These are phyloP conservation scores for Chalciporus chontae DNA, from an alignment of 768 basidiomycete species.

Conservation along the genomic window DNA sequence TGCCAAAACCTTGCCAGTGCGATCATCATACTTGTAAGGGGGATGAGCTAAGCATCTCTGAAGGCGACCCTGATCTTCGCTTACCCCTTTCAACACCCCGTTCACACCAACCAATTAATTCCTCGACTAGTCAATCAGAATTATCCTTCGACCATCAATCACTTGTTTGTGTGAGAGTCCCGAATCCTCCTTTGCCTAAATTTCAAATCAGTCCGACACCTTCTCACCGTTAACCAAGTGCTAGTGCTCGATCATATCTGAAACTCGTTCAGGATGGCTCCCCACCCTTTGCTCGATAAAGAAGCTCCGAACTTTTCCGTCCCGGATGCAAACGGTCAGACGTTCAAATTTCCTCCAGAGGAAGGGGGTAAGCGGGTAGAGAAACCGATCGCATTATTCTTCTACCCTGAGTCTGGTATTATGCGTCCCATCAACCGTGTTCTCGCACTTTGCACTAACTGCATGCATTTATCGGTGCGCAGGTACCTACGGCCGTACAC, in stretches of 20 bases:
- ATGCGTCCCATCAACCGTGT: conserved; percentile 7
- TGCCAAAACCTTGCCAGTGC: too few species aligned
- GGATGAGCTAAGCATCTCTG: too few species aligned
- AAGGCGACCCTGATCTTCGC: background rate
- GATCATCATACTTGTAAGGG: too few species aligned
- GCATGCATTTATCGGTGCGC: conserved; percentile 4
- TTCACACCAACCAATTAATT: too few species aligned
- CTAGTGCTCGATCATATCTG: background rate
- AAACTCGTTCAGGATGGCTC: conserved; percentile 33
- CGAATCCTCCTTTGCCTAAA: conserved; percentile 5
- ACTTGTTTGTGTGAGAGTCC: conserved; percentile 2
- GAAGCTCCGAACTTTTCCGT: conserved; percentile 65
- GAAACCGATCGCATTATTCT: conserved; percentile 69
- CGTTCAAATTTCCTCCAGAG: conserved; percentile 58
- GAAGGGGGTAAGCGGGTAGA: conserved; percentile 34
- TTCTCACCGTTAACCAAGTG: background rate
- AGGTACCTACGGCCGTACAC: conserved; percentile 78
- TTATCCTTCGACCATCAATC: background rate
- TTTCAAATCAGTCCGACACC: background rate
- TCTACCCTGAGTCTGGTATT: conserved; percentile 70
- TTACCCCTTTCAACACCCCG: too few species aligned
- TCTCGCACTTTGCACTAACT: background rate
- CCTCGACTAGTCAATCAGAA: conserved; percentile 1
- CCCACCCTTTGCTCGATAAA: conserved; percentile 56
- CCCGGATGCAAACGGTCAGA: conserved; percentile 57